A percentile compares a stretch with the other conserved stretches of the same genome.
These are phyloP conservation scores for Cystobasidium ongulense DNA, from an alignment of 768 basidiomycete genomes.

Conservation along the genomic window DNA sequence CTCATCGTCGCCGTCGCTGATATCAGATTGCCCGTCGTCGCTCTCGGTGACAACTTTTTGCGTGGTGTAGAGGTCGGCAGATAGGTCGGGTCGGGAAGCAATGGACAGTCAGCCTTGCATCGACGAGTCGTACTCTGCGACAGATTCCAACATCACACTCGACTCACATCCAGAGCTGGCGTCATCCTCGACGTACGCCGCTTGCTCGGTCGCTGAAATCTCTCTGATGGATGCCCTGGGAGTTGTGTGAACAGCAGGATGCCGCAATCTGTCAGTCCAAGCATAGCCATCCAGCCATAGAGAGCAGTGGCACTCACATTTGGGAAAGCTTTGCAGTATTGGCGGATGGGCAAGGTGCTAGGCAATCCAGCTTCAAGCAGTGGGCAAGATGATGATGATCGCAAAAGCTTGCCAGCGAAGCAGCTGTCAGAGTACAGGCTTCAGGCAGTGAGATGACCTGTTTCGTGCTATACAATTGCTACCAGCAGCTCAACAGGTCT, in stretches of 20 bases:
- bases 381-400: too few species aligned
- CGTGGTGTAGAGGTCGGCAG: constrained; percentile 43
- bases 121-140: not conserved
- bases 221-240: not conserved
- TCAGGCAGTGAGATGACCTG: too few species aligned
- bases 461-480: too few species aligned
- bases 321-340: not conserved
- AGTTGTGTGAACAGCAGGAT: not conserved
- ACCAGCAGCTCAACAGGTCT: too few species aligned
- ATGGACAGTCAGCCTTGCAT: not conserved
- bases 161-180: constrained; percentile 2
- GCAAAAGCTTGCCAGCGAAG: too few species aligned
- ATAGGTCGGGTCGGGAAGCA: not conserved
- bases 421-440: too few species aligned
- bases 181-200: constrained; percentile 7
- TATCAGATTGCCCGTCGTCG: constrained; percentile 69
- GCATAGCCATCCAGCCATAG: not conserved
- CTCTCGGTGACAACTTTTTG: constrained; percentile 57
- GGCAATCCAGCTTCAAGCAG: not conserved
- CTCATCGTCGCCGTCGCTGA: constrained; percentile 36
- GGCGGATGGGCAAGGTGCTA: not conserved
- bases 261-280: not conserved
- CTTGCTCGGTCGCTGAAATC: not conserved
- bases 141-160: too few species aligned
- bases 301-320: not conserved